A percentile compares a stretch with the other conserved stretches of the same genome.
Evolutionary conservation across 2,329 filamentous ascomycete species (phyloP).

Genomic region (Ceratocystiopsis sp.): DNA sequence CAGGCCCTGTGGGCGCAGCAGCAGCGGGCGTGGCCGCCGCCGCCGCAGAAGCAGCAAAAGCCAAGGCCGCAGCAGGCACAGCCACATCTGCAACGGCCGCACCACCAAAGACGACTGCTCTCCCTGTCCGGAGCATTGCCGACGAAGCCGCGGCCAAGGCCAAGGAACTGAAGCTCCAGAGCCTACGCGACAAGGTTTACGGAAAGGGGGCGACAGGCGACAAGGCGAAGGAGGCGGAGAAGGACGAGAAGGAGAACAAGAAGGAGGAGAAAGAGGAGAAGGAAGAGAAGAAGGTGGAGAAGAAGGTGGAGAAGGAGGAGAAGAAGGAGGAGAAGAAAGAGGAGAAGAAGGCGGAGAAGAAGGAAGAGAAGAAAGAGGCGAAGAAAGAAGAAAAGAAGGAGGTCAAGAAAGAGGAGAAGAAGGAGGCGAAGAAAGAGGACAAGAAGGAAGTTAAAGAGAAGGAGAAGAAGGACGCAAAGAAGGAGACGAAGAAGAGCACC

Average conservation of each 20-base stretch:
- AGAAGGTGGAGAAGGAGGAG: conserved; percentile 5
- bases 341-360: background rate
- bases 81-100: conserved; percentile 11
- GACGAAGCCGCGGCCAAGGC: conserved; percentile 50
- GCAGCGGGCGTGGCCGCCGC: conserved; percentile 12
- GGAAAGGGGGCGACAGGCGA: conserved; percentile 22
- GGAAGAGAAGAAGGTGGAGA: background rate
- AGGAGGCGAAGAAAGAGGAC: background rate
- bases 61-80: conserved; percentile 11
- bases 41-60: conserved; percentile 8
- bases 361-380: background rate
- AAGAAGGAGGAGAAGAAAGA: conserved; percentile 4
- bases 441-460: background rate
- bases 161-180: conserved; percentile 39
- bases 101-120: conserved; percentile 10
- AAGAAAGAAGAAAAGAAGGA: background rate
- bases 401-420: background rate
- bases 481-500: background rate
- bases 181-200: conserved; percentile 36
- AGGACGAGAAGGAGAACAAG: background rate
- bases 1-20: conserved; percentile 1
- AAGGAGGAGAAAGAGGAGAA: background rate
- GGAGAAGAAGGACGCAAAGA: background rate
- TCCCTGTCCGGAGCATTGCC: conserved; percentile 37
- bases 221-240: background rate